These are phyloP conservation scores for Aaosphaeria arxii DNA, from an alignment of 2,329 filamentous ascomycete genomes.

Conservation along the genomic window DNA sequence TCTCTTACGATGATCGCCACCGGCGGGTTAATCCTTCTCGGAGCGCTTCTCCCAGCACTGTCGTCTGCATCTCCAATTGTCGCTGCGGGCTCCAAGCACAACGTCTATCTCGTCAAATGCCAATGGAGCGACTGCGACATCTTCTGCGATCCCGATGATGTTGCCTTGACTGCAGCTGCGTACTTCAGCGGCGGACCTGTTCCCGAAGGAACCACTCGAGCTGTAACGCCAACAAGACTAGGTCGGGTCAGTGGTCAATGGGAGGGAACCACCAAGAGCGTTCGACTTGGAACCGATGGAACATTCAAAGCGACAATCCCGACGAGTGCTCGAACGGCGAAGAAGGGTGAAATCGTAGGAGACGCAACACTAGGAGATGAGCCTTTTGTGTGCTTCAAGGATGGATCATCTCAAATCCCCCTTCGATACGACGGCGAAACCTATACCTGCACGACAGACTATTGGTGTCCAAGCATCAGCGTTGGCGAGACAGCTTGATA, in stretches of 20 bases:
- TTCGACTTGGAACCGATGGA: constrained; percentile 8
- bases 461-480: constrained; percentile 12
- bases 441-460: constrained; percentile 14
- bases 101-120: constrained; percentile 13
- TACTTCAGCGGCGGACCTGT: constrained; percentile 11
- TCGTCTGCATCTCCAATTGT: constrained; percentile 1
- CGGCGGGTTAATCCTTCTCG: neutral
- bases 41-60: neutral
- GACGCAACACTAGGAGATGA: constrained; percentile 11
- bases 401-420: constrained; percentile 11
- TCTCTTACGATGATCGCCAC: neutral
- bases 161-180: constrained; percentile 6
- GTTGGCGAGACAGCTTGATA: no score
- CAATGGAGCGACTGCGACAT: constrained; percentile 9
- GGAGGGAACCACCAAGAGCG: constrained; percentile 10
- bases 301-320: constrained; percentile 9
- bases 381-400: constrained; percentile 17
- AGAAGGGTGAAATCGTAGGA: constrained; percentile 13
- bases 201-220: neutral
- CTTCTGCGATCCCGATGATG: constrained; percentile 11
- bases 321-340: constrained; percentile 3
- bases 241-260: constrained; percentile 2
- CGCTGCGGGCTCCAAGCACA: constrained; percentile 13
- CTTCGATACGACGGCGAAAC: constrained; percentile 6
- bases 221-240: constrained; percentile 2